These are phyloP conservation scores for Wolfiporia cocos DNA, from an alignment of 1,284 basidiomycete species.

Conservation along the genomic window DNA sequence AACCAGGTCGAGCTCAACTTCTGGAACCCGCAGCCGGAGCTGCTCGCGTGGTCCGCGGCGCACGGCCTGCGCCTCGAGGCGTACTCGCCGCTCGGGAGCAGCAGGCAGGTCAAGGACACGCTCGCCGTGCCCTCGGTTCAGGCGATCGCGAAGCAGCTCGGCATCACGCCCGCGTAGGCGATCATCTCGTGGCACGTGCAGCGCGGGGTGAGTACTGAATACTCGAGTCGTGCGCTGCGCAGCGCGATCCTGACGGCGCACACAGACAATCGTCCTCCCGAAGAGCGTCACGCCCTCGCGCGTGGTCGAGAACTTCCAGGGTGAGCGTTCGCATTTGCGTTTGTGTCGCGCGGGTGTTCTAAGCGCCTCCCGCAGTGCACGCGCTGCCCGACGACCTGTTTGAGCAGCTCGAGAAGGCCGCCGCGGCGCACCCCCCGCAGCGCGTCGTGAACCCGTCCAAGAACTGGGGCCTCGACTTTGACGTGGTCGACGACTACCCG, in stretches of 20 bases:
- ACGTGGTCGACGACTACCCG: constrained; percentile 48
- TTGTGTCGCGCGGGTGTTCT: not conserved
- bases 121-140: constrained; percentile 48
- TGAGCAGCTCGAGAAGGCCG: constrained; percentile 54
- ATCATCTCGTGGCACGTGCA: constrained; percentile 79
- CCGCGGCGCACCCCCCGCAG: constrained; percentile 43
- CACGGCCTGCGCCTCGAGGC: constrained; percentile 66
- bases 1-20: constrained; percentile 84
- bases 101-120: constrained; percentile 47
- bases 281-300: constrained; percentile 75
- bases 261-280: constrained; percentile 64
- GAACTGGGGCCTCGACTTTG: constrained; percentile 53
- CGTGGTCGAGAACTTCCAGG: constrained; percentile 65
- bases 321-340: constrained; percentile 26
- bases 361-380: too few species aligned
- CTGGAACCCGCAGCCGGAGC: constrained; percentile 79
- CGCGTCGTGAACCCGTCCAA: constrained; percentile 60
- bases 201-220: constrained; percentile 50
- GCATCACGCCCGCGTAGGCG: constrained; percentile 73
- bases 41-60: constrained; percentile 66
- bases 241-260: not conserved
- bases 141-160: constrained; percentile 47
- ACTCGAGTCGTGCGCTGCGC: too few species aligned
- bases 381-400: constrained; percentile 50
- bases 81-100: constrained; percentile 76